phyloP scores from a whole-genome alignment of 768 basidiomycete species.

The Cubamyces sp. region DNA sequence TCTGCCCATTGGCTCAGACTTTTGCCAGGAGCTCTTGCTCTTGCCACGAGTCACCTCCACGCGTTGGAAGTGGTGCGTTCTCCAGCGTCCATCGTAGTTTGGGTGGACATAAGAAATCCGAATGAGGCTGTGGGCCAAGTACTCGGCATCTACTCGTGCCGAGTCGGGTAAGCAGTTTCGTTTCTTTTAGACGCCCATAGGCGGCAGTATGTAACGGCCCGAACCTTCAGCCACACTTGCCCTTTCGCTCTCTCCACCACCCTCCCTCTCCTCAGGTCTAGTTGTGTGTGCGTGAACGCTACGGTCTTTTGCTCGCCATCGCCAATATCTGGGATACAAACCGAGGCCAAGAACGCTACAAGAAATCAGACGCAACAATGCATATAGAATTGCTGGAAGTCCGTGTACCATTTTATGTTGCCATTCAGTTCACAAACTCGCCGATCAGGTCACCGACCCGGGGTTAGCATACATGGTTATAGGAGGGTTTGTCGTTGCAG shows the following conservation, averaged over 20 bases:
- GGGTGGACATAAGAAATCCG: background rate
- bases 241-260: constrained; percentile 3
- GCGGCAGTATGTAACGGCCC: background rate
- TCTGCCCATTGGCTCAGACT: no score
- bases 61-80: no score
- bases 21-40: no score
- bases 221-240: constrained; percentile 1
- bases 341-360: background rate
- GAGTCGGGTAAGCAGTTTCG: background rate
- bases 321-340: background rate
- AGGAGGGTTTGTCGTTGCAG: constrained; percentile 58
- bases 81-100: background rate
- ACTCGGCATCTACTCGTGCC: background rate
- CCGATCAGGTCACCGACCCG: constrained; percentile 51
- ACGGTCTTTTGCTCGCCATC: background rate
- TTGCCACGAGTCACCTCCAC: no score
- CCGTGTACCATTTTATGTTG: constrained; percentile 27
- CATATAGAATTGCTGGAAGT: constrained; percentile 32
- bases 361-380: background rate
- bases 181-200: background rate
- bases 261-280: background rate
- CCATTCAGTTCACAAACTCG: constrained; percentile 34
- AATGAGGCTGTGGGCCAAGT: background rate
- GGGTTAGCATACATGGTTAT: constrained; percentile 65
- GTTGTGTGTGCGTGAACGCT: background rate